Evolutionary conservation across 768 basidiomycete species (phyloP).

Genomic region (Tulasnella sp.): DNA sequence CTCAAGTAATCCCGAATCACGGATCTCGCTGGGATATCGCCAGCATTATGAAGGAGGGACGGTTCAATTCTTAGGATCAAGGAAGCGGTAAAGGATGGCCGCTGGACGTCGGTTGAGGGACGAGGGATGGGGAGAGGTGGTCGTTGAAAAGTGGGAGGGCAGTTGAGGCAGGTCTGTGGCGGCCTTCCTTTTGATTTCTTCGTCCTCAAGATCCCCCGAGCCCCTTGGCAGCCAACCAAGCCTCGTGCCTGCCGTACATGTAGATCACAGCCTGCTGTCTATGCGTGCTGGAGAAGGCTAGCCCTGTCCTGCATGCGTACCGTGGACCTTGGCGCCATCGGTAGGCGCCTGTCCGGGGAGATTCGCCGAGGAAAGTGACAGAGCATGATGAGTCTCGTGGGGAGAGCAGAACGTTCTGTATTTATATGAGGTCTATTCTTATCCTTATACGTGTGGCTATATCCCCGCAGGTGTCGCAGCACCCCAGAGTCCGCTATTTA

Average conservation of each 20-base stretch:
- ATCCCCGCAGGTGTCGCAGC: background rate
- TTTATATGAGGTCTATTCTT: background rate
- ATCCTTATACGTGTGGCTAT: background rate
- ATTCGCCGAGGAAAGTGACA: background rate
- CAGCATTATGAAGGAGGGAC: background rate
- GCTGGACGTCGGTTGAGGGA: slow-evolving; percentile 29
- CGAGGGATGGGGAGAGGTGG: background rate
- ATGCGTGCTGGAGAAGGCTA: background rate
- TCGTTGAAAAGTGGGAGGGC: background rate
- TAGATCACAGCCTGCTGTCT: background rate
- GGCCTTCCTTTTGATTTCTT: background rate
- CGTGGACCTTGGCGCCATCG: background rate
- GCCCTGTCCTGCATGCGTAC: background rate
- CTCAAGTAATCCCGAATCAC: slow-evolving; percentile 20
- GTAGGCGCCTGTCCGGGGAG: background rate
- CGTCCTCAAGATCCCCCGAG: background rate
- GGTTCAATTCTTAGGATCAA: background rate
- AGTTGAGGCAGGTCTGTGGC: background rate
- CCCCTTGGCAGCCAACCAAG: background rate
- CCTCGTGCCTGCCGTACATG: background rate
- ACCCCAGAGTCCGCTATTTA: background rate
- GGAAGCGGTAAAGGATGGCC: background rate
- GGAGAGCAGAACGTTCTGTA: background rate
- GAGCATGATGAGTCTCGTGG: background rate
- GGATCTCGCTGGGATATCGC: slow-evolving; percentile 24